Conservation (phyloP, 805 yeast species). For the Alloascoidea hylecoeti region DNA sequence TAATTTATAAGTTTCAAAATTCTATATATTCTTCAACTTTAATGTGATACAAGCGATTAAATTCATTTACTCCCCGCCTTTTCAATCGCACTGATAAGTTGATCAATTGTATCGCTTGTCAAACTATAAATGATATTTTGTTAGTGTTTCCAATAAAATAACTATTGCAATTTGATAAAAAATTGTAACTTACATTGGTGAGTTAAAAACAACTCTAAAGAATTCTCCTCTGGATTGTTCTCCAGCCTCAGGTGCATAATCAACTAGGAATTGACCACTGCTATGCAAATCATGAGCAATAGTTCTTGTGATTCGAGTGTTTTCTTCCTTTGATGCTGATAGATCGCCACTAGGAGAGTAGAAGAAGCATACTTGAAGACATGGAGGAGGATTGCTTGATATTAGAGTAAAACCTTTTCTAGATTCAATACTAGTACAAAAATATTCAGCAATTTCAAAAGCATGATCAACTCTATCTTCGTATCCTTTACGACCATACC, state of each 20-base stretch:
- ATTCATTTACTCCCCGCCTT: too few species aligned
- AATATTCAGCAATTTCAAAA: constrained; percentile 45
- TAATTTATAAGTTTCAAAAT: too few species aligned
- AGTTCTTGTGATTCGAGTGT: constrained; percentile 42
- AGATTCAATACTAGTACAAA: constrained; percentile 28
- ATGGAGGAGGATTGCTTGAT: constrained; percentile 48
- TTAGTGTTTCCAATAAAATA: neutral
- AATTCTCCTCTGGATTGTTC: constrained; percentile 50
- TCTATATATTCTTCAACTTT: too few species aligned
- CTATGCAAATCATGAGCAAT: constrained; percentile 48
- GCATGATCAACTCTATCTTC: constrained; percentile 61
- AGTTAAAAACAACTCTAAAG: constrained; percentile 72
- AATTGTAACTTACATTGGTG: constrained; percentile 32
- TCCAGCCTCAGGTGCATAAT: constrained; percentile 52
- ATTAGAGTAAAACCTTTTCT: constrained; percentile 38
- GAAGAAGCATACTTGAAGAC: constrained; percentile 76
- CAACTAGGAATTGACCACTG: constrained; percentile 57
- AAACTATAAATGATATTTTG: constrained; percentile 14
- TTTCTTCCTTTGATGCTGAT: constrained; percentile 18
- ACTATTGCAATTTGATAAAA: constrained; percentile 10
- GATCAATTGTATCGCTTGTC: constrained; percentile 27
- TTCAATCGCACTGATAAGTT: constrained; percentile 24
- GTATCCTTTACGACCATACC: constrained; percentile 60
- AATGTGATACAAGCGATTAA: too few species aligned
- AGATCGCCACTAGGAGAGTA: constrained; percentile 31